Evolutionary conservation across 441 rosid genomes (phyloP).

Genomic region (Gossypium trilobum): DNA sequence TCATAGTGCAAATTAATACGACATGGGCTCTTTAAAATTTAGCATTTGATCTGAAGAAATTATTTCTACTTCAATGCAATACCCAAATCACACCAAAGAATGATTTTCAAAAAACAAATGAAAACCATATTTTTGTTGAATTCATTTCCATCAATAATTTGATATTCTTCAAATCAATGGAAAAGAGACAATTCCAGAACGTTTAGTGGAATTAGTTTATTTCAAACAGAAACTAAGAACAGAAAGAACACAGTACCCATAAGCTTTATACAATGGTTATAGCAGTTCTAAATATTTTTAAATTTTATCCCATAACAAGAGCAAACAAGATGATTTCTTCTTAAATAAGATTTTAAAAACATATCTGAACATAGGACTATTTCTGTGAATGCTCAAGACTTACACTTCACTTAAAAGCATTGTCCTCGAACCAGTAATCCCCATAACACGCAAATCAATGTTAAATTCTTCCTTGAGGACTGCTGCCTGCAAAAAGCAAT

Average conservation of each 20-base stretch:
- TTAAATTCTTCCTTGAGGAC: slow-evolving; percentile 81
- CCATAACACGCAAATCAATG: slow-evolving; percentile 90
- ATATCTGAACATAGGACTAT: neutral
- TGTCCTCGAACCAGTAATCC: slow-evolving; percentile 60
- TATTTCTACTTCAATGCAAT: neutral
- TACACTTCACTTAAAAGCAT: slow-evolving; percentile 86
- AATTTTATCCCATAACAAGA: neutral
- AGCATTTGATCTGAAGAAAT: slow-evolving; percentile 5
- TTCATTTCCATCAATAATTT: neutral
- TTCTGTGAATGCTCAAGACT: slow-evolving; percentile 25
- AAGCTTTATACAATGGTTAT: neutral
- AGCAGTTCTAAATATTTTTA: neutral
- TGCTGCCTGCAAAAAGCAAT: slow-evolving; percentile 43
- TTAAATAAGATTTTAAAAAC: neutral
- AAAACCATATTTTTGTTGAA: neutral
- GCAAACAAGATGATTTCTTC: neutral
- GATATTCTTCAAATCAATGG: neutral
- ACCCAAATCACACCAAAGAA: neutral
- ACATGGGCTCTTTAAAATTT: neutral
- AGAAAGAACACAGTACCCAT: neutral
- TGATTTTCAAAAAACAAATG: neutral
- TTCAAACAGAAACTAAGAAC: neutral
- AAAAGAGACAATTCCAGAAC: neutral
- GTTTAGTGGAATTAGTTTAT: neutral
- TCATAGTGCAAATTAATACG: neutral